Conservation (phyloP, 2,329 filamentous ascomycete genomes). For the Paramyrothecium roridum region DNA sequence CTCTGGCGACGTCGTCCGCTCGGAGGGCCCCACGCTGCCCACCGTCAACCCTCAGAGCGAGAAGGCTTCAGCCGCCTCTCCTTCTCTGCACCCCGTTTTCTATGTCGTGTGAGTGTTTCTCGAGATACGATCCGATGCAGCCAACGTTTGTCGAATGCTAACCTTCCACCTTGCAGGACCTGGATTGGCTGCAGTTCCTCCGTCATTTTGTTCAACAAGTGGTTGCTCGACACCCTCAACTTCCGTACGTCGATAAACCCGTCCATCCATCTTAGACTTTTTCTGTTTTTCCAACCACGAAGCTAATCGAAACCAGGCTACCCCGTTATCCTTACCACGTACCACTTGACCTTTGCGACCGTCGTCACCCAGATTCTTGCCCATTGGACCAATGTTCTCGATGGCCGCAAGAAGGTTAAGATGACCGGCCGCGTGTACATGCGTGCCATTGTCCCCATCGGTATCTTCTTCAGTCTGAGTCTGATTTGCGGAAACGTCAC, state of each 20-base stretch:
- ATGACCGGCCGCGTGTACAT: constrained; percentile 95
- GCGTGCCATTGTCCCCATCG: constrained; percentile 90
- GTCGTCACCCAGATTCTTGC: constrained; percentile 92
- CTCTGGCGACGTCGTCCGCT: constrained; percentile 71
- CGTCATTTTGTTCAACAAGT: constrained; percentile 99
- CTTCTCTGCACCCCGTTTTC: constrained; percentile 72
- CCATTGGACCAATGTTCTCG: constrained; percentile 82
- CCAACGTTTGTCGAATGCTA: constrained; percentile 7
- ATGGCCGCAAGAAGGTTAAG: constrained; percentile 92
- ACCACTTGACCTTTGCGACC: constrained; percentile 91
- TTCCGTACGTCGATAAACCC: constrained; percentile 51
- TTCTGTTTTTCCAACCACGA: neutral
- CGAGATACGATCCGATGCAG: neutral
- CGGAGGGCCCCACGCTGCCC: constrained; percentile 66
- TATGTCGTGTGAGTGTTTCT: constrained; percentile 66
- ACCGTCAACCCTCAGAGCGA: constrained; percentile 74
- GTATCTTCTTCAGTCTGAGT: constrained; percentile 91
- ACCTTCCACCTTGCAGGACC: constrained; percentile 49
- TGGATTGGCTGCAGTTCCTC: constrained; percentile 93
- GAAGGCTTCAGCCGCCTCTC: constrained; percentile 64
- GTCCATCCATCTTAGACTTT: neutral
- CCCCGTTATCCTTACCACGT: constrained; percentile 86
- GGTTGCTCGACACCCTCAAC: constrained; percentile 80
- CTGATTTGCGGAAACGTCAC: constrained; percentile 96
- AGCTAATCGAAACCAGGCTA: constrained; percentile 45